phyloP scores from a whole-genome alignment of 2,329 filamentous ascomycete genomes.

The Pseudogymnoascus sp. region DNA sequence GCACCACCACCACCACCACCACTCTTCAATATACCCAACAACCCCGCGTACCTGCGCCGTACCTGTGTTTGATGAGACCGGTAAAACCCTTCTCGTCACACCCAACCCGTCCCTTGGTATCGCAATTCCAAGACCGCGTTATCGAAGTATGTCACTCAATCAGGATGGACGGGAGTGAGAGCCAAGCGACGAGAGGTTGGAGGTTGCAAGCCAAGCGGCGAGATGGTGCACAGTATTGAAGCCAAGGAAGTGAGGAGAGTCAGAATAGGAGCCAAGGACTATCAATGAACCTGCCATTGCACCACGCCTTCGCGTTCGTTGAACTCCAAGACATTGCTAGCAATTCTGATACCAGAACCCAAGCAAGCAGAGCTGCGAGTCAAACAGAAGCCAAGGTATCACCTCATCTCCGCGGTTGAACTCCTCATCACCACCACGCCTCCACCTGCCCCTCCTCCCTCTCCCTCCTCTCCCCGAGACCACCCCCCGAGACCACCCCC shows the following conservation, averaged over 20 bases:
- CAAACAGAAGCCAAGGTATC: neutral
- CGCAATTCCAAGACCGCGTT: neutral
- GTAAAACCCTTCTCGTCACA: neutral
- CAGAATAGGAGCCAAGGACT: neutral
- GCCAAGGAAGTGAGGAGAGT: neutral
- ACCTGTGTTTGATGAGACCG: neutral
- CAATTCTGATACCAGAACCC: neutral
- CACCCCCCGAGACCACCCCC: neutral
- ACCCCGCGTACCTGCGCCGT: neutral
- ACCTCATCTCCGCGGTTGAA: neutral
- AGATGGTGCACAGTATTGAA: neutral
- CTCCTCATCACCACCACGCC: neutral
- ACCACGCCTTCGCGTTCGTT: neutral
- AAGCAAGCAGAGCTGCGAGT: neutral
- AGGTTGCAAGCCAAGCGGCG: neutral
- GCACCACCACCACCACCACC: neutral
- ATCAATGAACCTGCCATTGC: neutral
- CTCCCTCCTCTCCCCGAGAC: neutral
- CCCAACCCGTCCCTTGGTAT: neutral
- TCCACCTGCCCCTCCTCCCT: neutral
- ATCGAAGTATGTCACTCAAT: neutral
- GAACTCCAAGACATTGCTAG: neutral
- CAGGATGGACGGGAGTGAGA: neutral
- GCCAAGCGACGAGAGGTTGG: neutral
- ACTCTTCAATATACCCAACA: neutral